Conservation (phyloP, 176 grass and related monocot species). For the Oryza punctata region DNA sequence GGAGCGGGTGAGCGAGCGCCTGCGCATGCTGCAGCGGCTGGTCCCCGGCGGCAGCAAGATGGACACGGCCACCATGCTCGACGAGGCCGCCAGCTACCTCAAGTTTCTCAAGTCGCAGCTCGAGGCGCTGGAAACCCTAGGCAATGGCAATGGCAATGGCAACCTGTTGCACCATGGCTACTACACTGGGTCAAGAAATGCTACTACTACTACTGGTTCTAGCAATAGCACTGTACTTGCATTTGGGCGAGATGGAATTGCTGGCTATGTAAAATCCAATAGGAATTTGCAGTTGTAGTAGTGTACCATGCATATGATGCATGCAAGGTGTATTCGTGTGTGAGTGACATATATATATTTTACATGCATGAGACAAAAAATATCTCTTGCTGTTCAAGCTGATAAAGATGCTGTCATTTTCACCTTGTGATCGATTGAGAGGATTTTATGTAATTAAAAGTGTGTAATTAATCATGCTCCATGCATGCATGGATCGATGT, state of each 20-base stretch:
- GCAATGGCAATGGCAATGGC: not conserved
- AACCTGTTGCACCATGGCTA: constrained; percentile 3
- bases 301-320: not conserved
- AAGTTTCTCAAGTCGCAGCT: constrained; percentile 90
- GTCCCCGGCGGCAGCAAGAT: constrained; percentile 79
- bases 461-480: not conserved
- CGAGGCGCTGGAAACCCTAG: constrained; percentile 40
- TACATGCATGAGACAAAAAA: not conserved
- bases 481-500: not conserved
- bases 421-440: not conserved
- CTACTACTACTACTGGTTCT: not conserved
- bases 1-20: constrained; percentile 66
- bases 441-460: not conserved
- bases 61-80: constrained; percentile 93
- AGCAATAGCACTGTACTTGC: constrained; percentile 8
- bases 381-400: constrained; percentile 34
- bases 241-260: constrained; percentile 24
- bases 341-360: not conserved
- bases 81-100: constrained; percentile 83
- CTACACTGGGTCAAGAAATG: not conserved
- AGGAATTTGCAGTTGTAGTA: constrained; percentile 37
- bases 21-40: constrained; percentile 71
- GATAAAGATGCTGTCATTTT: constrained; percentile 8
- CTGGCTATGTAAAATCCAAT: constrained; percentile 40
- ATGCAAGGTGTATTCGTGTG: not conserved